Percentiles rank a stretch among this genome's conserved stretches.
phyloP scores from a whole-genome alignment of 1,284 basidiomycete species.

The Porodaedalea pini region DNA sequence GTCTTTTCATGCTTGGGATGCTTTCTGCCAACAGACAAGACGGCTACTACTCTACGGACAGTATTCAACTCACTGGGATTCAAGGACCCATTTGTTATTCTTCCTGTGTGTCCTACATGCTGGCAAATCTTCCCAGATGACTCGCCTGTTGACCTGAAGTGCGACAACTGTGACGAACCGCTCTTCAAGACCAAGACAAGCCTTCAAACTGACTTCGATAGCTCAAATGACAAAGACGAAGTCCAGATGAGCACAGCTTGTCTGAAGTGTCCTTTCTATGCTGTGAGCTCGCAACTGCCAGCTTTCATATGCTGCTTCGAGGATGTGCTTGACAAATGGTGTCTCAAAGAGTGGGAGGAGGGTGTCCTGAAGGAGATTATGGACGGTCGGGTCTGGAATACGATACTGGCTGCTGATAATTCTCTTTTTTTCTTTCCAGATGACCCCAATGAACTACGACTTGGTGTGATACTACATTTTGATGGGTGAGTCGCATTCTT shows the following conservation, averaged over 20 bases:
- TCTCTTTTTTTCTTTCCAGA: constrained; percentile 18
- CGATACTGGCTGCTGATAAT: constrained; percentile 15
- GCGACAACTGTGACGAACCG: background rate
- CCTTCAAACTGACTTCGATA: background rate
- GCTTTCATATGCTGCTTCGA: constrained; percentile 10
- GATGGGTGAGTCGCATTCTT: constrained; percentile 18
- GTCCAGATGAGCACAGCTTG: background rate
- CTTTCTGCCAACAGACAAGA: background rate
- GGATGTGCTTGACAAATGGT: constrained; percentile 4
- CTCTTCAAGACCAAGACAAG: background rate
- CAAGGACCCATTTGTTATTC: background rate
- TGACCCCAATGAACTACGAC: constrained; percentile 7
- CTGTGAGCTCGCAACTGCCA: constrained; percentile 8
- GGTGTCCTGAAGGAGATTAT: background rate
- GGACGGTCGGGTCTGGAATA: constrained; percentile 20
- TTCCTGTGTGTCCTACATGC: constrained; percentile 8
- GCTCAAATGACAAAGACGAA: background rate
- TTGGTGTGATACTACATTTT: constrained; percentile 5
- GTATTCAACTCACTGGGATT: constrained; percentile 1
- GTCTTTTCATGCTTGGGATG: background rate
- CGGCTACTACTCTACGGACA: background rate
- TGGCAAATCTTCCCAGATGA: background rate
- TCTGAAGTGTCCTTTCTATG: constrained; percentile 3
- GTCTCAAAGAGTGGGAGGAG: background rate
- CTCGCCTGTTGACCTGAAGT: background rate